Percentiles rank a stretch among this genome's conserved stretches.
Conservation (phyloP, 2,329 filamentous ascomycete species). For the Colletotrichum truncatum region DNA sequence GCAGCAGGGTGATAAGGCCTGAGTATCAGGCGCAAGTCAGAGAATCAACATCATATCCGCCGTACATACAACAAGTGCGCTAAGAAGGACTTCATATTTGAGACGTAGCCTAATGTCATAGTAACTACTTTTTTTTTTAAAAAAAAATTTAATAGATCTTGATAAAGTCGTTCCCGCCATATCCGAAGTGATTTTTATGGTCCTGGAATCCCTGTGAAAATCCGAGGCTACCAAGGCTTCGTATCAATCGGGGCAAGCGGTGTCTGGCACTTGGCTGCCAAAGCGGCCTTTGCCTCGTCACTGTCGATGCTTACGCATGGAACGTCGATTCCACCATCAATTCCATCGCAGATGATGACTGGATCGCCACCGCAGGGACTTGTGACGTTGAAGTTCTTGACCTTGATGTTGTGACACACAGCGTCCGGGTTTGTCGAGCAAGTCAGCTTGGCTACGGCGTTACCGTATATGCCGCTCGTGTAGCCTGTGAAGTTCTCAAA, state of each 20-base stretch:
- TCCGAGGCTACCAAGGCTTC: neutral
- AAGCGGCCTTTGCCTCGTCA: conserved; percentile 10
- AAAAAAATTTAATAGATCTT: neutral
- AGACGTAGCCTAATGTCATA: neutral
- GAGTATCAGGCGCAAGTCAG: no score
- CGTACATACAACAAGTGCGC: no score
- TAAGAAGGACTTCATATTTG: neutral
- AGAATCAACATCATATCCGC: no score
- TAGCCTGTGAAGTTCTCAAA: conserved; percentile 68
- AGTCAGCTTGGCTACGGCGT: conserved; percentile 61
- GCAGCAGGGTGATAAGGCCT: no score
- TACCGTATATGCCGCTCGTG: conserved; percentile 64
- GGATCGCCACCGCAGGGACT: conserved; percentile 55
- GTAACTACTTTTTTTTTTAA: neutral
- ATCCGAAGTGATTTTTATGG: neutral
- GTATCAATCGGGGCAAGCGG: conserved; percentile 16
- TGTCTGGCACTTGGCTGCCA: conserved; percentile 24
- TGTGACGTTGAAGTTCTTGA: conserved; percentile 63
- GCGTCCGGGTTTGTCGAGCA: conserved; percentile 63
- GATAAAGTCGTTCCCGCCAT: neutral
- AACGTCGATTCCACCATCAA: conserved; percentile 44
- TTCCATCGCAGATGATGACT: conserved; percentile 60
- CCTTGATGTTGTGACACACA: conserved; percentile 63
- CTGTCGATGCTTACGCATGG: conserved; percentile 39
- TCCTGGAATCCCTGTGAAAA: no score